These are phyloP conservation scores for Microdochium bolleyi DNA, from an alignment of 2,329 filamentous ascomycete genomes.

Conservation along the genomic window DNA sequence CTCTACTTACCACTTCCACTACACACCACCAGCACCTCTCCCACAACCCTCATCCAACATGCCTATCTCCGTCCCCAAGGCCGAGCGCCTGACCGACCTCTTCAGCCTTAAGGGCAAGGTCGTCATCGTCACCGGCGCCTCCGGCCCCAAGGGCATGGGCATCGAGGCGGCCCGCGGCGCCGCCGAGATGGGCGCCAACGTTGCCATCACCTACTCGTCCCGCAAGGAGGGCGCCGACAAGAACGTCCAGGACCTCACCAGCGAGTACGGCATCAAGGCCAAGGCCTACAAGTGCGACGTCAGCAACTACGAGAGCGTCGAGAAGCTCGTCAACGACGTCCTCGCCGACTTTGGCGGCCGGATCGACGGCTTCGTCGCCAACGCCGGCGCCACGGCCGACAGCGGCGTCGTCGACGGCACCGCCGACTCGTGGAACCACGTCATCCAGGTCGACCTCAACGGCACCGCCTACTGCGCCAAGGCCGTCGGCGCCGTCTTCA, in stretches of 20 bases:
- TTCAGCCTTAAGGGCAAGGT: constrained; percentile 69
- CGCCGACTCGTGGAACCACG: constrained; percentile 49
- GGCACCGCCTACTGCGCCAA: constrained; percentile 60
- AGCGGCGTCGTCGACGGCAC: constrained; percentile 47
- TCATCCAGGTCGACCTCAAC: constrained; percentile 53
- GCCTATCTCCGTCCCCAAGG: constrained; percentile 49
- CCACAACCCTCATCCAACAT: constrained; percentile 26
- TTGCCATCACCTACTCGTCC: constrained; percentile 66
- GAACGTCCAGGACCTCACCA: constrained; percentile 56
- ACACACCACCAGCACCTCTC: constrained; percentile 1
- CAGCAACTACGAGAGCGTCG: constrained; percentile 41
- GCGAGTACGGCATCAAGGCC: constrained; percentile 60
- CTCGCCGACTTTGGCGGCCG: constrained; percentile 61
- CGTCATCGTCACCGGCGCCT: constrained; percentile 62
- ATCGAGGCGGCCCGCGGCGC: constrained; percentile 61
- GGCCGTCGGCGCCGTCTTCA: constrained; percentile 50
- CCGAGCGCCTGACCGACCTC: constrained; percentile 53
- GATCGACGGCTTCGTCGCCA: constrained; percentile 69
- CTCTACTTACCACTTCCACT: background rate
- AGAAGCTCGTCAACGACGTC: constrained; percentile 52
- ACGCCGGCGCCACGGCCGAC: constrained; percentile 55
- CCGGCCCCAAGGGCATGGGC: constrained; percentile 62
- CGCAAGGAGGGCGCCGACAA: constrained; percentile 60
- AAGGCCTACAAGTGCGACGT: constrained; percentile 54
- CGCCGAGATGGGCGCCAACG: constrained; percentile 62